phyloP scores from a whole-genome alignment of 106 monocot genomes.

The Alisma plantagoaquatica region DNA sequence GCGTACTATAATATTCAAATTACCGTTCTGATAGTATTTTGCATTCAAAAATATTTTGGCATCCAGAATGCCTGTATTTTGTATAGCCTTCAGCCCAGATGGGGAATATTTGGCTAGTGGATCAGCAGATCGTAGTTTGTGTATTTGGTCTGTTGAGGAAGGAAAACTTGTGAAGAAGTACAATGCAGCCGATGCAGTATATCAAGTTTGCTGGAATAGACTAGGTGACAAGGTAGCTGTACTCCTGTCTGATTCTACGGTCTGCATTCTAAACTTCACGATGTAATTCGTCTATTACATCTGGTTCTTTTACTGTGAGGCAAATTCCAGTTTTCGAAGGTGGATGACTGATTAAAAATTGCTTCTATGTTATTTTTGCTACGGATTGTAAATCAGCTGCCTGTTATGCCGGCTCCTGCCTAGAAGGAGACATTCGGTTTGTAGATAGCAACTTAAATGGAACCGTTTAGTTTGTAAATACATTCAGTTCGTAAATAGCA shows the following conservation, averaged over 20 bases:
- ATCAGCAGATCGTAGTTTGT: conserved; percentile 76
- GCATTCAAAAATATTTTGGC: neutral
- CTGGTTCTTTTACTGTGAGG: too few species aligned
- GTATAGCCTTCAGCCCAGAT: conserved; percentile 88
- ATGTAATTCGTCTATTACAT: conserved; percentile 49
- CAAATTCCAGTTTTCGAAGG: too few species aligned
- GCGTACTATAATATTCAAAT: neutral
- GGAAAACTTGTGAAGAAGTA: conserved; percentile 74
- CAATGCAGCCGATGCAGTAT: conserved; percentile 69
- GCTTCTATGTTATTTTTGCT: too few species aligned
- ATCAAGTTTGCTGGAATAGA: conserved; percentile 96
- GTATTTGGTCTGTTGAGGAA: conserved; percentile 95
- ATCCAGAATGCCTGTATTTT: conserved; percentile 86
- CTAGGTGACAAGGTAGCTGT: conserved; percentile 93
- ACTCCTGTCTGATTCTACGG: conserved; percentile 84
- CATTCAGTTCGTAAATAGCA: too few species aligned
- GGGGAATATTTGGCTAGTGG: conserved; percentile 93
- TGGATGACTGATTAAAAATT: too few species aligned
- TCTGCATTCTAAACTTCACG: conserved; percentile 83
- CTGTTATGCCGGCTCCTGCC: too few species aligned
- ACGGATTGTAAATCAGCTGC: too few species aligned
- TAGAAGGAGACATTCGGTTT: too few species aligned
- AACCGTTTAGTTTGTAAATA: too few species aligned
- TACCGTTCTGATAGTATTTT: neutral
- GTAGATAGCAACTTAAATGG: too few species aligned